These are phyloP conservation scores for Tulasnella calospora DNA, from an alignment of 768 basidiomycete genomes.

Conservation along the genomic window DNA sequence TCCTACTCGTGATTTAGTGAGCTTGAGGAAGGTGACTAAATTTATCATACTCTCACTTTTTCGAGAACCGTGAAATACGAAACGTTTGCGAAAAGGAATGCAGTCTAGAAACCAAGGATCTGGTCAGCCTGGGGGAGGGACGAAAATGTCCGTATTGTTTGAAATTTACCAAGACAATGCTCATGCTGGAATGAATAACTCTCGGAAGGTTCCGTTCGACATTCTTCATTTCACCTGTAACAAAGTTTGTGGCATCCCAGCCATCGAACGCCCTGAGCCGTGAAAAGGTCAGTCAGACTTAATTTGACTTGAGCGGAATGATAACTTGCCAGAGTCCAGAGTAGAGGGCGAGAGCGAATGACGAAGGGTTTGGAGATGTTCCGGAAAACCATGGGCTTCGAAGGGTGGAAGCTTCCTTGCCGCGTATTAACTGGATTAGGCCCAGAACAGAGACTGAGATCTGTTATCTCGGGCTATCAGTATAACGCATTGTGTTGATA, in stretches of 20 bases:
- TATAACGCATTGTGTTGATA: constrained; percentile 6
- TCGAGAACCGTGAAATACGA: constrained; percentile 94
- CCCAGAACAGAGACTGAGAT: constrained; percentile 69
- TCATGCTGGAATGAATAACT: constrained; percentile 88
- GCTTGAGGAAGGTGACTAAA: neutral
- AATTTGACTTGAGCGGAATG: neutral
- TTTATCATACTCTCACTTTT: constrained; percentile 46
- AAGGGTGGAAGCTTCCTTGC: constrained; percentile 64
- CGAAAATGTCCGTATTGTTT: neutral
- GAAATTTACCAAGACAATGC: constrained; percentile 62
- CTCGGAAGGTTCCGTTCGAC: constrained; percentile 82
- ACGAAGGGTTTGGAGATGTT: constrained; percentile 71
- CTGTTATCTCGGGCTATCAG: constrained; percentile 25
- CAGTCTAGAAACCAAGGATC: constrained; percentile 41
- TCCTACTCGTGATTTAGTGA: neutral
- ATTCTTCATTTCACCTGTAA: constrained; percentile 80
- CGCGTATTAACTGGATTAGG: constrained; percentile 66
- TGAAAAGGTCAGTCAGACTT: neutral
- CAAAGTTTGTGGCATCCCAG: constrained; percentile 80
- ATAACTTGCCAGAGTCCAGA: constrained; percentile 64
- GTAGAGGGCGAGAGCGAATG: constrained; percentile 90
- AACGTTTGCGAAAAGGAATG: constrained; percentile 79
- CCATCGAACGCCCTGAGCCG: constrained; percentile 77
- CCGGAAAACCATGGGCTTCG: constrained; percentile 62
- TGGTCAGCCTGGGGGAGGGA: neutral